These are phyloP conservation scores for Sporothrix curviconia DNA, from an alignment of 2,329 filamentous ascomycete species.

Conservation along the genomic window DNA sequence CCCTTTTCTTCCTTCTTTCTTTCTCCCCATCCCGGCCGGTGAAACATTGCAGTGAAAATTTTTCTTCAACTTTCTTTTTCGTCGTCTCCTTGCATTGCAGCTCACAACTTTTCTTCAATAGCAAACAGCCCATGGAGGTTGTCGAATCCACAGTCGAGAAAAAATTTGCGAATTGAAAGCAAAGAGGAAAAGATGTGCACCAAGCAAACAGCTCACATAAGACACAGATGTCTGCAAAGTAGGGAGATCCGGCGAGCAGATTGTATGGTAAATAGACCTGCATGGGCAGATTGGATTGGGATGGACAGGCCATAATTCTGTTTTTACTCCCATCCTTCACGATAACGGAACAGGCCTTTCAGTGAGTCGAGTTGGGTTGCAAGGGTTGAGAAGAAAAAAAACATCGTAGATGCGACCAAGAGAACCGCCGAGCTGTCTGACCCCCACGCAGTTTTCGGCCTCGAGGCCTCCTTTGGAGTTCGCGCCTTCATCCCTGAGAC, in stretches of 20 bases:
- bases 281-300: not conserved
- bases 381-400: too few species aligned
- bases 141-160: not conserved
- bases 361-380: not conserved
- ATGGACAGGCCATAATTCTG: not conserved
- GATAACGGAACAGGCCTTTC: not conserved
- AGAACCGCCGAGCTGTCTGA: not conserved
- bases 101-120: not conserved
- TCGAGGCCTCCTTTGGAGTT: not conserved
- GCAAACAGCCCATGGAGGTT: too few species aligned
- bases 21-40: too few species aligned
- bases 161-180: not conserved
- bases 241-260: not conserved
- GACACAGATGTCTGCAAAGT: not conserved
- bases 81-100: slow-evolving; percentile 1
- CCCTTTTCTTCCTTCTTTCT: not conserved
- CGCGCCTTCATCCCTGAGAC: not conserved
- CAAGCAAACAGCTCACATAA: slow-evolving; percentile 1
- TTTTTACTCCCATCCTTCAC: not conserved
- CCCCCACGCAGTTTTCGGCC: slow-evolving; percentile 8
- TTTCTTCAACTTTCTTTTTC: not conserved
- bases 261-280: not conserved
- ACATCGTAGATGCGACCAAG: not conserved
- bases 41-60: not conserved
- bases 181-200: slow-evolving; percentile 5